These are phyloP conservation scores for Crithidia fasciculata DNA, from an alignment of 208 protist genomes.

Conservation along the genomic window DNA sequence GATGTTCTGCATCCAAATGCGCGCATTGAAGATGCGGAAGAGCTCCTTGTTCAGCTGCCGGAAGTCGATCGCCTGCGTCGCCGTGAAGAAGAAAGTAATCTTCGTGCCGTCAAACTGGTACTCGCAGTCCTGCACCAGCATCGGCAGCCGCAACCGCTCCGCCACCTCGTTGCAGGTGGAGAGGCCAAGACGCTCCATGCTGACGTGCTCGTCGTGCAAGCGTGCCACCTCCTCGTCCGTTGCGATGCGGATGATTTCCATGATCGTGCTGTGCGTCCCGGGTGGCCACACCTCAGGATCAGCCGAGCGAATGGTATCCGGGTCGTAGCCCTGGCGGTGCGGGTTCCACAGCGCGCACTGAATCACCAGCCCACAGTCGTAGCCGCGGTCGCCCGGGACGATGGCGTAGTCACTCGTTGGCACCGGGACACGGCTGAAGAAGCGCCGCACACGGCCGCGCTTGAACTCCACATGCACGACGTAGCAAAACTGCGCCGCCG, in stretches of 20 bases:
- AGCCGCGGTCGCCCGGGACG: conserved; percentile 82
- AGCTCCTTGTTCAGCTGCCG: conserved; percentile 78
- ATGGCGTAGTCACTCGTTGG: conserved; percentile 69
- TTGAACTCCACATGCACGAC: conserved; percentile 85
- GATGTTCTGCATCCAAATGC: conserved; percentile 92
- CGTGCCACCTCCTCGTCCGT: conserved; percentile 67
- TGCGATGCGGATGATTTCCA: conserved; percentile 65
- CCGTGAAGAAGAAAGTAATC: conserved; percentile 89
- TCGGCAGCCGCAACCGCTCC: conserved; percentile 48
- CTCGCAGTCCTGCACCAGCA: conserved; percentile 87
- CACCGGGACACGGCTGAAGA: conserved; percentile 31
- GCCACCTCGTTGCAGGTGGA: conserved; percentile 69
- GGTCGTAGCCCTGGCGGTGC: conserved; percentile 18
- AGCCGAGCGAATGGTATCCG: conserved; percentile 20
- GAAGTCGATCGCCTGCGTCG: conserved; percentile 74
- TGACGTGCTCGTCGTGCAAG: conserved; percentile 58
- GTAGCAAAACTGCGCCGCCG: conserved; percentile 43
- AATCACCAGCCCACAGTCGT: conserved; percentile 78
- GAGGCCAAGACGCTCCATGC: conserved; percentile 74
- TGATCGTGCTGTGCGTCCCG: conserved; percentile 32
- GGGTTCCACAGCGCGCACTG: conserved; percentile 60
- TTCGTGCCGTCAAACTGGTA: conserved; percentile 92
- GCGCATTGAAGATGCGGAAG: conserved; percentile 81
- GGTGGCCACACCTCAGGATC: conserved; percentile 30
- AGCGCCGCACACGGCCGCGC: conserved; percentile 65